Evolutionary conservation across 495 filamentous ascomycete genomes (phyloP).

Genomic region (Hyaloscypha hepaticicola): DNA sequence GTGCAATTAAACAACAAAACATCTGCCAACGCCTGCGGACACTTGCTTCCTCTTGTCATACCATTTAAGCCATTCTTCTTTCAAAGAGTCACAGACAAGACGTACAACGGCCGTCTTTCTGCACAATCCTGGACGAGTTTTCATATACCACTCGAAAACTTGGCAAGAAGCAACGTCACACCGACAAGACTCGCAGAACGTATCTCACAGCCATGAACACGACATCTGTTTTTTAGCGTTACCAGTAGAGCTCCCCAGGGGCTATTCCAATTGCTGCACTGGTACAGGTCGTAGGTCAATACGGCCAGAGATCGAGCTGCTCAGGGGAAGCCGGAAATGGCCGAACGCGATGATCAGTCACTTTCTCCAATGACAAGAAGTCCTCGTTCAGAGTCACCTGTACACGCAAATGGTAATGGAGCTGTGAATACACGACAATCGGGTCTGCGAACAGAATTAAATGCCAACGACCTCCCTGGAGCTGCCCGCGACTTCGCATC

Average conservation of each 20-base stretch:
- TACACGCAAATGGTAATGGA: conserved; percentile 22
- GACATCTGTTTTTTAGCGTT: conserved; percentile 1
- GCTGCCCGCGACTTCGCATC: conserved; percentile 5
- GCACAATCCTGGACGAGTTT: not conserved
- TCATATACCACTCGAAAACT: not conserved
- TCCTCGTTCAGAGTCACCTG: conserved; percentile 25
- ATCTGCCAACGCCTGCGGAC: not conserved
- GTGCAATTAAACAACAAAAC: not conserved
- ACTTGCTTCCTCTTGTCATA: not conserved
- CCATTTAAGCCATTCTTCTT: not conserved
- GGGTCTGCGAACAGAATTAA: conserved; percentile 19
- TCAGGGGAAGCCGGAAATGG: conserved; percentile 28
- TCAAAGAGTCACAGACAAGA: not conserved
- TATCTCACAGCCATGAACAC: conserved; percentile 2
- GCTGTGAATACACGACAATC: conserved; percentile 17
- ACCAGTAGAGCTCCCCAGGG: not conserved
- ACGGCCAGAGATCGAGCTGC: not conserved
- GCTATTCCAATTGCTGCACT: not conserved
- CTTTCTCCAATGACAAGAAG: conserved; percentile 35
- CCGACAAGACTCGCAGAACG: not conserved
- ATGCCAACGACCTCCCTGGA: not conserved
- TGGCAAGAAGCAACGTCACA: not conserved
- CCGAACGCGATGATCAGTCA: conserved; percentile 34
- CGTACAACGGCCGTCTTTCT: not conserved
- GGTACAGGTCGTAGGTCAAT: not conserved